A percentile compares a stretch with the other conserved stretches of the same genome.
These are phyloP conservation scores for Cytospora chrysosperma DNA, from an alignment of 2,329 filamentous ascomycete species.

Conservation along the genomic window DNA sequence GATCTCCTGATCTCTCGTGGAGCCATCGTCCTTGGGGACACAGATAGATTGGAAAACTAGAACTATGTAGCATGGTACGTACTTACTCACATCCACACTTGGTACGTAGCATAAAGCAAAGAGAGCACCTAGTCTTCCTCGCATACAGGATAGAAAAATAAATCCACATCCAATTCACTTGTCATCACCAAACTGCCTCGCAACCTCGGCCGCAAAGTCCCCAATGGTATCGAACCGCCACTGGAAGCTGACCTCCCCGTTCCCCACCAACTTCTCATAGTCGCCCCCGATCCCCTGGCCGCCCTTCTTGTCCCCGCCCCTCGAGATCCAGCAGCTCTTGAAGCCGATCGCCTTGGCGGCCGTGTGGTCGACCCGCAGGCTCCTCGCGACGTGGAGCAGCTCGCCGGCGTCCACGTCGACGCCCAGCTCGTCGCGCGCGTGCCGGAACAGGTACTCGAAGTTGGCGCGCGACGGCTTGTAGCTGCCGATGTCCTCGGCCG, in stretches of 20 bases:
- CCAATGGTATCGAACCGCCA: slow-evolving; percentile 40
- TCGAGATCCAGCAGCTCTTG: slow-evolving; percentile 63
- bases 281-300: slow-evolving; percentile 26
- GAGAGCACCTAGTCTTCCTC: neutral
- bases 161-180: neutral
- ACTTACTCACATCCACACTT: neutral
- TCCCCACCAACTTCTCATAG: slow-evolving; percentile 24
- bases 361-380: slow-evolving; percentile 65
- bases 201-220: slow-evolving; percentile 41
- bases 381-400: slow-evolving; percentile 68
- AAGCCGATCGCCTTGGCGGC: slow-evolving; percentile 62
- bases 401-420: slow-evolving; percentile 47
- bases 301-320: slow-evolving; percentile 42
- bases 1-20: neutral
- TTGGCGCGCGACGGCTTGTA: slow-evolving; percentile 68
- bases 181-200: slow-evolving; percentile 36
- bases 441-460: slow-evolving; percentile 63
- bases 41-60: neutral
- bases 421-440: slow-evolving; percentile 53
- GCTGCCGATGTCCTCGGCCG: slow-evolving; percentile 67
- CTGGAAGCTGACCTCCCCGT: slow-evolving; percentile 35
- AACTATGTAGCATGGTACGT: neutral
- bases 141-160: neutral
- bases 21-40: neutral
- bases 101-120: neutral